Base-by-base conservation (phyloP, 176 grass and related monocot species). In the Phyllostachys edulis region DNA sequence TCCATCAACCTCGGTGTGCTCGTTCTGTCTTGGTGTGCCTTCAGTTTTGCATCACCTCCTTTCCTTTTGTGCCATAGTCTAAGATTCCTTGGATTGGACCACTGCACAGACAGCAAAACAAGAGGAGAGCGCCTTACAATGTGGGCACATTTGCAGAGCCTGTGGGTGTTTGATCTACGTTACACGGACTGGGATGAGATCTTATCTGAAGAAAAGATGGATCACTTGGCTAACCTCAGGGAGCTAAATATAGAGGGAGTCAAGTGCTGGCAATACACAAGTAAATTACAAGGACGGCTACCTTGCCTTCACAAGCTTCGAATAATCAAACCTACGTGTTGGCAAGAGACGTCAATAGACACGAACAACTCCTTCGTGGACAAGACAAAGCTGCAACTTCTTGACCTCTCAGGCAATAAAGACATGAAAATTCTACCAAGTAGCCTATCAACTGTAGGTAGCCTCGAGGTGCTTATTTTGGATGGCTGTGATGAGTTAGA, bases 101-200 rank as follows among this genome's bases (percentile, higher is more conserved):
- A 10, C 1, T 77, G 82, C 11, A 55, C 5, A 0, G 15, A 67
- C 0, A 27, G 21, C 1, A 14, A 1, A 14, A n/a, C n/a, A 36
- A 2, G 3, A 14, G 63, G 17, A 84, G 11, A 36, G 6, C 6
- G 39, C 3, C 23, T 15, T 6, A 7, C 7, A 0, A 1, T 50
- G 11, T 73, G 55, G 69, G 39, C 10, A 36, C 62, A 0, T 20
- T 26, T 84, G 5, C 14, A 29, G 7, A 41, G 46, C 4, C 5
- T 84, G 1, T 14, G 11, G 21, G 82, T 77, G 0, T 16, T 85
- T 40, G 82, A 77, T 5, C 36, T 85, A 14, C 17, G 21, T 52
- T 55, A 76, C 71, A 84, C 82, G 34, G 14, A 84, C 0, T 84
- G 83, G 73, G 4, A 69, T 21, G 20, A 69, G 13, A 34, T 85